Evolutionary conservation across 169 alveolate species (phyloP), one percentile per base, ranked within the genome.

Genomic region (Plasmodium inui): DNA sequence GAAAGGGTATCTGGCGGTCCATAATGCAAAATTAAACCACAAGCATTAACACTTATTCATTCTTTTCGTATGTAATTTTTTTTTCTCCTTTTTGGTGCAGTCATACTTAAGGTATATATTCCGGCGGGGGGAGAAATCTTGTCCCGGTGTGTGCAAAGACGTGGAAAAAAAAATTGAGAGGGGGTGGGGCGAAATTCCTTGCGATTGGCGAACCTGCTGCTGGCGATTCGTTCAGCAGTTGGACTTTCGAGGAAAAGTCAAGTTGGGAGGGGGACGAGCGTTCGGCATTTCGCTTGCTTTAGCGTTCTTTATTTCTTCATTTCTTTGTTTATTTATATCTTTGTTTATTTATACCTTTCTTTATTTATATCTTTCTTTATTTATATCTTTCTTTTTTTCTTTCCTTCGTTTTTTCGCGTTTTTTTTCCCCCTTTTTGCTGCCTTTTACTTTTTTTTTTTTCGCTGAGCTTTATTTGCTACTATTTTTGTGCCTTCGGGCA

Each of bases 1-100:
- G 37, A 22, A 26, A 28, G 37, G 30, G 39, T 67, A 67, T 67
- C 14, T 67, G 9, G 32, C n/a, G n/a, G n/a, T 67, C 41, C 37
- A 67, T 67, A 67, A 67, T 19, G 76, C n/a, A 67, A 12, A 50
- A 50, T 50, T 22, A 67, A 67, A 67, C 5, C 37, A 67, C 30
- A 67, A 22, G 30, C 12, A 67, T 28, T 26, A 9, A 28, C 76
- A 67, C 22, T 67, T 67, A 67, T 67, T 19, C 76, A 28, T 67
- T 67, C 76, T 22, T 19, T 67, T 6, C 17, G 76, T 67, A 67
- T 67, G 76, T 67, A 67, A 19, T 82, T 53, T 44, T n/a, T 81
- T 82, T 55, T 81, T 82, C 41, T 80, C 71, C 71, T 82, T 50
- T 82, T 71, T 82, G 46, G 70, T 34, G 89, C 79, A 39, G 61